Conservation (phyloP, 2,329 filamentous ascomycete species). For the Karstenula rhodostoma region DNA sequence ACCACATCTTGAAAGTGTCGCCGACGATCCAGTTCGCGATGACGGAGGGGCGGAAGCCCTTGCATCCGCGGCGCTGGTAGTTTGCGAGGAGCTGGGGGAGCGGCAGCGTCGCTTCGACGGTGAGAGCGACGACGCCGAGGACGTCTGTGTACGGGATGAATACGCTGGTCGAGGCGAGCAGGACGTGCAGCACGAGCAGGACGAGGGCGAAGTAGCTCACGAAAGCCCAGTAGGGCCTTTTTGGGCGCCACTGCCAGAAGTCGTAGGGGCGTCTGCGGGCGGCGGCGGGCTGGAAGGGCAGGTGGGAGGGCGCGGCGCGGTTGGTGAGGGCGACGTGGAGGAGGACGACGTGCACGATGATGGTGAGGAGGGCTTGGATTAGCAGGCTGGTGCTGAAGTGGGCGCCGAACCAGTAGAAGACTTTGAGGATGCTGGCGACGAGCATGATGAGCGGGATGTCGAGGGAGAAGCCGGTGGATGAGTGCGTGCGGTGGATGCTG, state of each 20-base stretch:
- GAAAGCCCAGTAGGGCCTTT: constrained; percentile 83
- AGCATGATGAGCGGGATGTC: constrained; percentile 75
- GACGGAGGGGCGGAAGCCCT: constrained; percentile 79
- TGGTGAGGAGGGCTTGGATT: constrained; percentile 67
- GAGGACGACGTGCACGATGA: constrained; percentile 64
- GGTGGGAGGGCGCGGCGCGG: constrained; percentile 55
- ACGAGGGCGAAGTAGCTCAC: constrained; percentile 70
- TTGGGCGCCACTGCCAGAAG: constrained; percentile 83
- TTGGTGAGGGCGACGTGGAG: constrained; percentile 69
- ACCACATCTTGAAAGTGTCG: constrained; percentile 82
- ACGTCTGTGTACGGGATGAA: constrained; percentile 71
- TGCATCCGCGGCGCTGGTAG: constrained; percentile 71
- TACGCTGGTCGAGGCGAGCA: constrained; percentile 67
- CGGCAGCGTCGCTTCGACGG: constrained; percentile 81
- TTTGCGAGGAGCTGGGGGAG: constrained; percentile 81
- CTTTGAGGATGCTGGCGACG: constrained; percentile 69
- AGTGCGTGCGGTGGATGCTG: constrained; percentile 67
- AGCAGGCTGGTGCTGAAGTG: constrained; percentile 67
- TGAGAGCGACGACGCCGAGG: constrained; percentile 78
- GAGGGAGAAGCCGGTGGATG: constrained; percentile 70
- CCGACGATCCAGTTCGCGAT: constrained; percentile 80
- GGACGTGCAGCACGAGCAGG: constrained; percentile 70
- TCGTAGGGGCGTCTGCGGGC: constrained; percentile 69
- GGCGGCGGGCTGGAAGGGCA: constrained; percentile 67
- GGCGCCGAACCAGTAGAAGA: constrained; percentile 72